phyloP scores from a whole-genome alignment of 2,329 filamentous ascomycete species.

The Cordyceps cicadae region DNA sequence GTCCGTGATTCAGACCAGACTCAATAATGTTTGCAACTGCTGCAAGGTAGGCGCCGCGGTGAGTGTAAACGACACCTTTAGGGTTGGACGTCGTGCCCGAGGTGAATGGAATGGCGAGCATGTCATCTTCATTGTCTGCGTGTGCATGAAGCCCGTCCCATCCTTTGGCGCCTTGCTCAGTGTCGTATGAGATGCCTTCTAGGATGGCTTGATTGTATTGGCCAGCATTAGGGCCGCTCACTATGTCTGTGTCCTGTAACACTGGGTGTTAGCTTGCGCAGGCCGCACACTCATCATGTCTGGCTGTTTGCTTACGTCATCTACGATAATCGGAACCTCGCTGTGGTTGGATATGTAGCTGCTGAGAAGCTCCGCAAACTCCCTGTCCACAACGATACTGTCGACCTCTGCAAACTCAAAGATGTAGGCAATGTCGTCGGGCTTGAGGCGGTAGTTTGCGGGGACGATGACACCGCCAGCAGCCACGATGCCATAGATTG shows the following conservation, averaged over 20 bases:
- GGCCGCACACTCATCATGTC: neutral
- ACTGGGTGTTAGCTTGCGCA: neutral
- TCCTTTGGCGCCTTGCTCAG: conserved; percentile 53
- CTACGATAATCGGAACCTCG: conserved; percentile 63
- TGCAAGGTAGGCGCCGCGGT: conserved; percentile 80
- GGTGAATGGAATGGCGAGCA: conserved; percentile 86
- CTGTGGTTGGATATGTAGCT: conserved; percentile 54
- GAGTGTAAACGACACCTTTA: conserved; percentile 89
- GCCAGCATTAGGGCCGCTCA: conserved; percentile 63
- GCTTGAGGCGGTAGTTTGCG: conserved; percentile 58
- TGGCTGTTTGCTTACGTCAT: conserved; percentile 37
- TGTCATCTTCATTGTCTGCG: conserved; percentile 64
- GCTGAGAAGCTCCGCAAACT: conserved; percentile 65
- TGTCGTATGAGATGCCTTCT: conserved; percentile 70
- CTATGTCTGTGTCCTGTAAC: conserved; percentile 65
- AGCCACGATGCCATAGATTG: conserved; percentile 78
- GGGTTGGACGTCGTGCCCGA: conserved; percentile 85
- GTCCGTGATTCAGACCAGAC: conserved; percentile 67
- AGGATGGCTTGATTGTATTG: conserved; percentile 77
- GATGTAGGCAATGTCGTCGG: conserved; percentile 83
- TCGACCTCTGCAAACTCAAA: conserved; percentile 84
- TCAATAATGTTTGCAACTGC: conserved; percentile 81
- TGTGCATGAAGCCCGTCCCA: conserved; percentile 72
- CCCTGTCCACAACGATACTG: conserved; percentile 74
- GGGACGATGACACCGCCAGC: conserved; percentile 71